phyloP scores from a whole-genome alignment of 176 grass and related monocot species.

The Eragrostis nindensis region DNA sequence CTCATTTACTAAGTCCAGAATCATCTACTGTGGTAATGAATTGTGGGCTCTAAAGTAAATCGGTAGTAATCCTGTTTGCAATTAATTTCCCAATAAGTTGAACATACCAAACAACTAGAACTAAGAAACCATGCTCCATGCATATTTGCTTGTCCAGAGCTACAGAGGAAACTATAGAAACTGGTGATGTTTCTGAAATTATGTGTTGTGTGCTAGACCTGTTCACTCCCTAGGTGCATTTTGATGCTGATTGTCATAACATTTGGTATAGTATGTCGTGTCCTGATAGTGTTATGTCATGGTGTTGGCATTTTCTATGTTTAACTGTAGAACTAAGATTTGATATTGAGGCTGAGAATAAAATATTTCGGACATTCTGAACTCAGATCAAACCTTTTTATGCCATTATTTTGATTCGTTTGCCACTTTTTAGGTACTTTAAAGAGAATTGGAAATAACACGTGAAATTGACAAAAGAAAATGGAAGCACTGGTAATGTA shows the following conservation, averaged over 20 bases:
- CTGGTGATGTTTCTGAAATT: background rate
- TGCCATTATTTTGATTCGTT: background rate
- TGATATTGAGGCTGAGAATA: background rate
- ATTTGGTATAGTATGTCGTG: slow-evolving; percentile 27
- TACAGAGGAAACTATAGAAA: no score
- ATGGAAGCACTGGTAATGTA: background rate
- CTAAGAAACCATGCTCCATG: background rate
- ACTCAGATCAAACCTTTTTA: background rate
- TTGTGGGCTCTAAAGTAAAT: background rate
- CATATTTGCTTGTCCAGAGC: background rate
- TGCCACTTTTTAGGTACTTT: background rate
- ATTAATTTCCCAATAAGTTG: slow-evolving; percentile 9
- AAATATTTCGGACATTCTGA: background rate
- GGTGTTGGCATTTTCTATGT: background rate
- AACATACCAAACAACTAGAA: slow-evolving; percentile 3
- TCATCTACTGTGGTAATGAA: background rate
- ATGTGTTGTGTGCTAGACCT: background rate
- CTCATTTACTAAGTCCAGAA: background rate
- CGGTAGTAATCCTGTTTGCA: background rate
- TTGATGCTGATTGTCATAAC: background rate
- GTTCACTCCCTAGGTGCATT: background rate
- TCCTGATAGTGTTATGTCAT: background rate
- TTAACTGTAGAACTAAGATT: background rate
- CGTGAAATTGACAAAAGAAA: background rate
- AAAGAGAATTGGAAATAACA: background rate